A percentile compares a stretch with the other conserved stretches of the same genome.
Evolutionary conservation across 2,329 filamentous ascomycete species (phyloP).

Genomic region (Aspergillus bombycis): DNA sequence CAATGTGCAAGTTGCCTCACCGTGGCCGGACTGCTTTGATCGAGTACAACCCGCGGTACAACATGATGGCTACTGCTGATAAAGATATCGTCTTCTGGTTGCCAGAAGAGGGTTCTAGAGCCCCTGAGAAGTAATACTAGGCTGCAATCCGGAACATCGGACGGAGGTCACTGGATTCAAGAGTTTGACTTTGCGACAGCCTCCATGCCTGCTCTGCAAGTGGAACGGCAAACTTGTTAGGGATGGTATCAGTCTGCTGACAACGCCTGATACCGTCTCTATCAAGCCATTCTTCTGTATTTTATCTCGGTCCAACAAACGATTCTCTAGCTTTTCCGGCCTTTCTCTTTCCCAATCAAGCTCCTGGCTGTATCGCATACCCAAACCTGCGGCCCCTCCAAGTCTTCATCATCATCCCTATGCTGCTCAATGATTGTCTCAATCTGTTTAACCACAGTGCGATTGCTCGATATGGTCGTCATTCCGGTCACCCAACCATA

Average conservation of each 20-base stretch:
- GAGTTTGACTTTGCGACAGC: not conserved
- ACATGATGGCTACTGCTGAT: slow-evolving; percentile 88
- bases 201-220: not conserved
- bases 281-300: not conserved
- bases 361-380: slow-evolving; percentile 66
- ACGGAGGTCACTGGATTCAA: not conserved
- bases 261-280: not conserved
- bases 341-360: slow-evolving; percentile 68
- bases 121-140: slow-evolving; percentile 36
- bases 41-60: slow-evolving; percentile 87
- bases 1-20: slow-evolving; percentile 43
- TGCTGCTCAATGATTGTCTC: slow-evolving; percentile 61
- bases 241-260: not conserved
- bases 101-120: slow-evolving; percentile 60
- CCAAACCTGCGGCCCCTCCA: slow-evolving; percentile 65
- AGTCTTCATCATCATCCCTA: slow-evolving; percentile 49
- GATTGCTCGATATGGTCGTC: slow-evolving; percentile 74
- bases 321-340: slow-evolving; percentile 34
- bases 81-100: slow-evolving; percentile 80
- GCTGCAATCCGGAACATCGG: not conserved
- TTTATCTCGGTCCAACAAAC: not conserved
- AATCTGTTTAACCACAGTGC: slow-evolving; percentile 67
- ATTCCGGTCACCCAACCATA: slow-evolving; percentile 67
- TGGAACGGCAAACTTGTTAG: not conserved
- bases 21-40: slow-evolving; percentile 70